These are phyloP conservation scores for Rhodotorula kratochvilovae DNA, from an alignment of 768 basidiomycete genomes.

Conservation along the genomic window DNA sequence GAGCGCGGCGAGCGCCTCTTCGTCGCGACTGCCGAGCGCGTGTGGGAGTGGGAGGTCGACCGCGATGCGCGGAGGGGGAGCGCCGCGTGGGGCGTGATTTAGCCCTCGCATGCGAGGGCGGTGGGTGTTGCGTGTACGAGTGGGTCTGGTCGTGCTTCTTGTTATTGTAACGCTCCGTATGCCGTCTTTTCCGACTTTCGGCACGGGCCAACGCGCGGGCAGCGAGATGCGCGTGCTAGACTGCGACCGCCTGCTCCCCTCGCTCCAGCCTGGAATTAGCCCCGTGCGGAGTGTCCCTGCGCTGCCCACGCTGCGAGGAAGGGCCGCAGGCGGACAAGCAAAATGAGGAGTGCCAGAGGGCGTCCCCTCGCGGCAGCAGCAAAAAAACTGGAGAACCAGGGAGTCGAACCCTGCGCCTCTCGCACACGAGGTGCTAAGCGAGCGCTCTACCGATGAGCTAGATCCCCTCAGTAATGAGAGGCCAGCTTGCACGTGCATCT, in stretches of 20 bases:
- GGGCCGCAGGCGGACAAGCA: no score
- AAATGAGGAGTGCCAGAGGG: no score
- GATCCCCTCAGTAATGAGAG: not conserved
- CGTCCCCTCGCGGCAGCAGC: not conserved
- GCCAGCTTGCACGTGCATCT: no score
- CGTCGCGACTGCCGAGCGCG: slow-evolving; percentile 20
- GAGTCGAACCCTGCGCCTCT: slow-evolving; percentile 5
- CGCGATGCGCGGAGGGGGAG: slow-evolving; percentile 13
- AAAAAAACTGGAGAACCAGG: not conserved
- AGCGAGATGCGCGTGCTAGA: no score
- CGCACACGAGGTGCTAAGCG: slow-evolving; percentile 5
- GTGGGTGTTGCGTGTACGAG: not conserved
- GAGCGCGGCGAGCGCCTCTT: slow-evolving; percentile 27
- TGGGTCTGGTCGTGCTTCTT: no score
- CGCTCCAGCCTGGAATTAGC: no score
- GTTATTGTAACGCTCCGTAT: no score
- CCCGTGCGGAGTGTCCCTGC: no score
- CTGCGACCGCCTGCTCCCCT: no score
- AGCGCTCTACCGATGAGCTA: slow-evolving; percentile 5
- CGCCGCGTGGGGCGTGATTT: not conserved
- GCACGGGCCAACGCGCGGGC: no score
- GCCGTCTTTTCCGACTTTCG: no score
- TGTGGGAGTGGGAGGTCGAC: slow-evolving; percentile 38
- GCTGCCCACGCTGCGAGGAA: no score
- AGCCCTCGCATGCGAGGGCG: not conserved